These are phyloP conservation scores for Acacia acuminata DNA, from an alignment of 306 rosid species.

Conservation along the genomic window DNA sequence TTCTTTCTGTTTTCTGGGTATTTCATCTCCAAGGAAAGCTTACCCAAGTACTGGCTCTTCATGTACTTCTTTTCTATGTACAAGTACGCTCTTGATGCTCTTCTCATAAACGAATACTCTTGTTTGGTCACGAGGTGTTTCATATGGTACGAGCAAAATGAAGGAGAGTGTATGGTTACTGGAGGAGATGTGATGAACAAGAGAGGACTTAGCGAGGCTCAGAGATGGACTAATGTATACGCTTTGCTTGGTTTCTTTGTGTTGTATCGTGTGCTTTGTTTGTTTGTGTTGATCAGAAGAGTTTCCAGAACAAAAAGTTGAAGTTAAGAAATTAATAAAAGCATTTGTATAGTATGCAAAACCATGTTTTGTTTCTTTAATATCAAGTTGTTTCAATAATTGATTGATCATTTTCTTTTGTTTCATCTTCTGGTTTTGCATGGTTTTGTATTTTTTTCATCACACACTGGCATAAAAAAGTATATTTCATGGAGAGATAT, in stretches of 20 bases:
- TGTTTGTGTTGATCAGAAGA: slow-evolving; percentile 77
- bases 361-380: background rate
- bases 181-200: slow-evolving; percentile 69
- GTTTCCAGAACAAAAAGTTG: slow-evolving; percentile 75
- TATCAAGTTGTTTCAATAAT: background rate
- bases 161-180: slow-evolving; percentile 69
- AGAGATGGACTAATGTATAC: slow-evolving; percentile 79
- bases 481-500: slow-evolving; percentile 26
- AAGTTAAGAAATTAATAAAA: slow-evolving; percentile 30
- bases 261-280: slow-evolving; percentile 79
- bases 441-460: slow-evolving; percentile 21
- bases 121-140: slow-evolving; percentile 70
- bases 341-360: background rate
- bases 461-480: slow-evolving; percentile 23
- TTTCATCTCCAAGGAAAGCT: slow-evolving; percentile 59
- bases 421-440: slow-evolving; percentile 8
- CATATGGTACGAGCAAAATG: slow-evolving; percentile 66
- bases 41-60: slow-evolving; percentile 83
- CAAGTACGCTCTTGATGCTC: slow-evolving; percentile 87
- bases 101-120: slow-evolving; percentile 80
- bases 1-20: slow-evolving; percentile 89
- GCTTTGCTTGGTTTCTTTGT: slow-evolving; percentile 75
- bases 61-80: slow-evolving; percentile 92
- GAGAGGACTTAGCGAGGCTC: slow-evolving; percentile 61
- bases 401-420: slow-evolving; percentile 2